Evolutionary conservation across 2,329 filamentous ascomycete species (phyloP).

Genomic region (Colletotrichum gloeosporioides): DNA sequence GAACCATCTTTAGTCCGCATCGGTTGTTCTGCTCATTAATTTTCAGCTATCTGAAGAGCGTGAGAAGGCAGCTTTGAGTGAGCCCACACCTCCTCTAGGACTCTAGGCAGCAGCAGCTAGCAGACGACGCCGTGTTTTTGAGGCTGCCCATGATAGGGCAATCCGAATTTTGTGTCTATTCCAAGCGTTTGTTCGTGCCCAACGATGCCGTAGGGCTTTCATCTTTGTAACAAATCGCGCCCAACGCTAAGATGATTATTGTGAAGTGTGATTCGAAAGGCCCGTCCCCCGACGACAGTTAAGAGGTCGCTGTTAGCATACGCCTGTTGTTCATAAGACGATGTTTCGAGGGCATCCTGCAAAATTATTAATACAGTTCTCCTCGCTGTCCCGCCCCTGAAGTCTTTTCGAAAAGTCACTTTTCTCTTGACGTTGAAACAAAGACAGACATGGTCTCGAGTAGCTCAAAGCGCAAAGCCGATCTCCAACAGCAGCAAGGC

Average conservation of each 20-base stretch:
- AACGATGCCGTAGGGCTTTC: not conserved
- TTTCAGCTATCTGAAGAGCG: not conserved
- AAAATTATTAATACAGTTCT: not conserved
- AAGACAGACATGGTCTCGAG: not conserved
- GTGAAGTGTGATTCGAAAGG: not conserved
- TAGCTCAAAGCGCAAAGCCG: not conserved
- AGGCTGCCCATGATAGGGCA: not conserved
- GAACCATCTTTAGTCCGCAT: not conserved
- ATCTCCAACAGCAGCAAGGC: not conserved
- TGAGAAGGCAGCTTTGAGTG: not conserved
- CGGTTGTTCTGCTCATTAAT: not conserved
- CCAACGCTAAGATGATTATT: not conserved
- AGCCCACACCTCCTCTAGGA: not conserved
- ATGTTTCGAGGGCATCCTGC: not conserved
- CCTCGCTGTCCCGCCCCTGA: not conserved
- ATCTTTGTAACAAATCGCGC: not conserved
- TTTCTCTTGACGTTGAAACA: not conserved
- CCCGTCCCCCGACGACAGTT: not conserved
- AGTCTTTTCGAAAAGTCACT: not conserved
- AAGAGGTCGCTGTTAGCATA: not conserved
- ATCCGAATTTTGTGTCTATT: not conserved
- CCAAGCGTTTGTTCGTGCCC: not conserved
- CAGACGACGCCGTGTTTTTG: not conserved
- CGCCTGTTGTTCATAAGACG: not conserved
- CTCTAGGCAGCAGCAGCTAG: not conserved